Evolutionary conservation across 805 yeast genomes (phyloP), one percentile per base, ranked within the genome.

Genomic region (Candida pini): DNA sequence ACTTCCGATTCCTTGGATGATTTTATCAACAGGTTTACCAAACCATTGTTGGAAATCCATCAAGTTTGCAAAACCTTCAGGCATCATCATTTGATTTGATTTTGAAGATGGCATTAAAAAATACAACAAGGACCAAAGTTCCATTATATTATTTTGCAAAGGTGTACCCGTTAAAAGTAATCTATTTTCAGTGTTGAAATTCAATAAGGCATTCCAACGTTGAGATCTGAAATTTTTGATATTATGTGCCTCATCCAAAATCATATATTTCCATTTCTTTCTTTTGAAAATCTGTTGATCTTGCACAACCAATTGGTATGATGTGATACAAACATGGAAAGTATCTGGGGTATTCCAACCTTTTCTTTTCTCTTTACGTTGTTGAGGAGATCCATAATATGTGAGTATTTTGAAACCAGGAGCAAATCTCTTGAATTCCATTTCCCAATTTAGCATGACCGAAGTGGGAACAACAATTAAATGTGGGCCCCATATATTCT

Each of bases 11-110:
- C 77, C 81, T 57, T 92, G 97, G 35, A 92, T 78, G 40, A 92
- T 77, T 46, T 77, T 83, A 56, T 92, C 97, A 4, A 92, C 97
- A 0, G 99, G 98, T 41, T 80, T 76, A n/a, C 97, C 96, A 60
- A 92, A 92, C 99, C 98, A 92, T 45, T 85, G 94, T 51, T 92
- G 98, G 58, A 92, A 92, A 51, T 92, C 96, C 44, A 86, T 92
- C 40, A 92, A 66, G 51, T 90, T 88, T 1, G 99, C 97, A 72
- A 92, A 92, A 2, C 97, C 98, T 33, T 82, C 89, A 0, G 96
- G 90, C 88, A 86, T 81, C 10, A 81, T 72, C 10, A 81, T 72
- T 44, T 80, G 82, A 19, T 51, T 54, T 10, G 47, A 41, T 35
- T 78, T 78, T 0, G 87, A 69, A 1, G 94, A 82, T 0, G 99